Percentiles rank a stretch among this genome's conserved stretches.
Conservation (phyloP, 805 yeast species). For the Wickerhamiella musiphila region DNA sequence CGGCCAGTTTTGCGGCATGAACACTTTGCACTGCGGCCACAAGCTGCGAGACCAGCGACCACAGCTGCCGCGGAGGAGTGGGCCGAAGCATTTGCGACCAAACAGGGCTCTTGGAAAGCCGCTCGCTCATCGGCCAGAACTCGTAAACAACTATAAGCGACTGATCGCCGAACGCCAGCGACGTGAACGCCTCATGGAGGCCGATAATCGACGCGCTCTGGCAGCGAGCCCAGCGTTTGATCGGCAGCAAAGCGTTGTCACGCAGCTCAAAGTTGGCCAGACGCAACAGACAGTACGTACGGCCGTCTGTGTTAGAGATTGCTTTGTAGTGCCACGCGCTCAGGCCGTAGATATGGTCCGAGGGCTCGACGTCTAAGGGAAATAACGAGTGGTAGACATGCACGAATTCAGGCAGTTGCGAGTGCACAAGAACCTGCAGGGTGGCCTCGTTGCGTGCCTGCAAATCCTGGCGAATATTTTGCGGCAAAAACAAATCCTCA, state of each 20-base stretch:
- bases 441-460: conserved; percentile 67
- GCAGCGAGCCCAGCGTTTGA: conserved; percentile 48
- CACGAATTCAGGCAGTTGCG: conserved; percentile 57
- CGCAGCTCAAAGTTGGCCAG: conserved; percentile 38
- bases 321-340: conserved; percentile 60
- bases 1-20: conserved; percentile 48
- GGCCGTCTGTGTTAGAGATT: conserved; percentile 61
- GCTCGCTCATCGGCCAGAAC: conserved; percentile 60
- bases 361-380: conserved; percentile 41
- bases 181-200: conserved; percentile 68
- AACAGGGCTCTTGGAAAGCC: conserved; percentile 50
- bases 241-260: conserved; percentile 40
- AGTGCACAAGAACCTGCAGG: conserved; percentile 43
- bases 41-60: conserved; percentile 66
- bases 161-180: conserved; percentile 67
- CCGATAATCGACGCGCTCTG: conserved; percentile 43
- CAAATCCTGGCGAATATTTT: conserved; percentile 50
- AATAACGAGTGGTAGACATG: conserved; percentile 69
- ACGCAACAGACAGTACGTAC: conserved; percentile 57
- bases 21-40: conserved; percentile 47
- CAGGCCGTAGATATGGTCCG: conserved; percentile 30
- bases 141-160: conserved; percentile 69
- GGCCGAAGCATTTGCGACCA: too few relatives aligned
- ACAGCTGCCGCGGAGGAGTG: conserved; percentile 46
- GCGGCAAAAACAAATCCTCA: conserved; percentile 53